Conservation (phyloP, 108 stramenopile genomes). For the Nitzschia sp. region DNA sequence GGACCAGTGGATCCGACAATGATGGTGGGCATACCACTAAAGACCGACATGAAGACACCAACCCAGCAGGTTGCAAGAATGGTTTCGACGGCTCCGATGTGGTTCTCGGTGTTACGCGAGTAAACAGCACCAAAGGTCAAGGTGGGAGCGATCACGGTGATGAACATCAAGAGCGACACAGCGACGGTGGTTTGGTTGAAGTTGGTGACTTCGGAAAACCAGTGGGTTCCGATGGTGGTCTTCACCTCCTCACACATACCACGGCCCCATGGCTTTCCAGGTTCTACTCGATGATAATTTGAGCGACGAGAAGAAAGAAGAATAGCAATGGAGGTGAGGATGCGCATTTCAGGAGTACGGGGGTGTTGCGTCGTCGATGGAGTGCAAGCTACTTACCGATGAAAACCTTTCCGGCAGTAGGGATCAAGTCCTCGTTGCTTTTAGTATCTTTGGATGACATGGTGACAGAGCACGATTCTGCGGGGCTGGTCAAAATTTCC, state of each 20-base stretch:
- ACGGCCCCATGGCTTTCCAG: conserved; percentile 31
- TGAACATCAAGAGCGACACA: conserved; percentile 67
- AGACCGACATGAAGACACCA: conserved; percentile 40
- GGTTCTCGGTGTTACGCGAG: conserved; percentile 53
- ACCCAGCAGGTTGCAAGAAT: conserved; percentile 49
- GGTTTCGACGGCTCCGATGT: conserved; percentile 60
- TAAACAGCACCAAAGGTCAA: conserved; percentile 52
- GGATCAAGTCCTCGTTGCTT: background rate
- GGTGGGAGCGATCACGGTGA: conserved; percentile 79
- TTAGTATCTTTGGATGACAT: background rate
- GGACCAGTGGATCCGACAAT: conserved; percentile 60
- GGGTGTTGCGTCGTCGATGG: no score
- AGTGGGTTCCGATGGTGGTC: conserved; percentile 40
- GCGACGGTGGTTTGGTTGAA: conserved; percentile 53
- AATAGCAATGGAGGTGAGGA: no score
- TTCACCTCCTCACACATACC: conserved; percentile 45
- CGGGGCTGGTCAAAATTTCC: no score
- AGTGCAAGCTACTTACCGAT: background rate
- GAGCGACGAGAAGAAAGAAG: background rate
- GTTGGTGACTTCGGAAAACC: conserved; percentile 50
- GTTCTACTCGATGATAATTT: no score
- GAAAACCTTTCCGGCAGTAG: background rate
- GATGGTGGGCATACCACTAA: conserved; percentile 43
- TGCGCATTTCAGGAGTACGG: no score
- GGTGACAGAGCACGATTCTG: background rate